Evolutionary conservation across 2,329 filamentous ascomycete genomes (phyloP), one percentile per base, ranked within the genome.

Genomic region (Kalaharituber pfeilii): DNA sequence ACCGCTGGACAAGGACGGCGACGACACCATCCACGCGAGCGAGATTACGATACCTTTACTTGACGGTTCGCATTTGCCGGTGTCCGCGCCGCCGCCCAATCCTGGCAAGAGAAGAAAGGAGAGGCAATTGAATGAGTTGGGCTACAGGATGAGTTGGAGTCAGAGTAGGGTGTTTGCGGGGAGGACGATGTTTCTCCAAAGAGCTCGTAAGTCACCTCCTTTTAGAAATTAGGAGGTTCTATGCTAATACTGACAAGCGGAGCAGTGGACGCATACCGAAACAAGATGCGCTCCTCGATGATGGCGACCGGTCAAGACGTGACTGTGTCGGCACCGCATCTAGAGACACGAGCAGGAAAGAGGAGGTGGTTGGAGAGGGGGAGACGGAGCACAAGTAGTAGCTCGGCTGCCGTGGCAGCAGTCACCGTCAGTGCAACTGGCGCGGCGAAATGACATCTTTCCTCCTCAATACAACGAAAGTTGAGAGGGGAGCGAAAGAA

Each of bases 71-170:
- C 82, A 88, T 57, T 75, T 75, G 20, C 81, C 86, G 65, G 74
- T 93, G 33, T 77, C 80, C 1, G 81, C 93, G 39, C 86, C 88
- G 25, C 76, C 80, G 56, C 80, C 87, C 68, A 80, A 80, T 50
- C 80, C 78, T 65, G 72, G 73, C 45, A 77, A 79, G 61, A 79
- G 86, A 50, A 77, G 75, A 50, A 91, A 86, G 70, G 89, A 96
- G 67, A 80, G 91, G n/a, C 79, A 85, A 50, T 72, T 96, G 58
- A 96, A 96, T 66, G 88, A 96, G 65, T 72, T 96, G 47, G 89
- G 87, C 2, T 94, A 93, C 67, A 80, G 89, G 49, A 93, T 98
- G 84, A 88, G 86, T 50, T 98, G 91, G 89, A 81, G 88, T 53
- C 89, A 96, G 71, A 91, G 87, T 67, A 77, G 89, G 64, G 85